These are phyloP conservation scores for Limnomonas spitsbergensis DNA, from an alignment of 139 green algal genomes.

Conservation along the genomic window DNA sequence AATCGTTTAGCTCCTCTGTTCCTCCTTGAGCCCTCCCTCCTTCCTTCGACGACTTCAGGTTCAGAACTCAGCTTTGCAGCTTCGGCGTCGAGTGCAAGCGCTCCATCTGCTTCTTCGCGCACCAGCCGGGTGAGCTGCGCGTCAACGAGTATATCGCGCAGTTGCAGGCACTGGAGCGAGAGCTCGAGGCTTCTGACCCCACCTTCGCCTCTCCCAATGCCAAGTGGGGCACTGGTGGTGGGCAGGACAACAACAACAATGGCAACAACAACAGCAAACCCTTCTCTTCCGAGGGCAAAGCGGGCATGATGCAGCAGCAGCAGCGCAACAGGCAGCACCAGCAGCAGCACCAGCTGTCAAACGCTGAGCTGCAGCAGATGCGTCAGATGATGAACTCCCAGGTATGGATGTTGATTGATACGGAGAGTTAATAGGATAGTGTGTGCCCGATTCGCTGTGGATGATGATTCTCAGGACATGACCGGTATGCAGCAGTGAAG, in stretches of 20 bases:
- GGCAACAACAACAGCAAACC: conserved; percentile 5
- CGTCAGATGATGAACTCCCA: background rate
- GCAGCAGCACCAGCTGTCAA: conserved; percentile 8
- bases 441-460: too few relatives aligned
- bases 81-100: conserved; percentile 58
- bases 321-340: conserved; percentile 13
- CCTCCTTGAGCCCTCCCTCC: too few relatives aligned
- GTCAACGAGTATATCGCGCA: conserved; percentile 17
- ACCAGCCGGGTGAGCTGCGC: conserved; percentile 55
- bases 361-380: background rate
- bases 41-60: conserved; percentile 30
- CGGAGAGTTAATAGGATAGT: too few relatives aligned
- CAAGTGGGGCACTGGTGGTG: background rate
- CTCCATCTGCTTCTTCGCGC: conserved; percentile 76
- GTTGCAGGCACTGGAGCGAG: conserved; percentile 7
- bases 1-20: too few relatives aligned
- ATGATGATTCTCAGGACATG: too few relatives aligned
- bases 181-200: background rate
- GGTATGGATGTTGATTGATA: too few relatives aligned
- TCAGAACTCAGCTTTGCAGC: conserved; percentile 70
- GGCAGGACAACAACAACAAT: conserved; percentile 38
- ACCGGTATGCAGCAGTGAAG: too few relatives aligned
- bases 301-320: background rate
- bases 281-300: background rate
- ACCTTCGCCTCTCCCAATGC: background rate